Percentiles rank a stretch among this genome's conserved stretches.
These are phyloP conservation scores for Bacterosira constricta DNA, from an alignment of 108 stramenopile species.

Conservation along the genomic window DNA sequence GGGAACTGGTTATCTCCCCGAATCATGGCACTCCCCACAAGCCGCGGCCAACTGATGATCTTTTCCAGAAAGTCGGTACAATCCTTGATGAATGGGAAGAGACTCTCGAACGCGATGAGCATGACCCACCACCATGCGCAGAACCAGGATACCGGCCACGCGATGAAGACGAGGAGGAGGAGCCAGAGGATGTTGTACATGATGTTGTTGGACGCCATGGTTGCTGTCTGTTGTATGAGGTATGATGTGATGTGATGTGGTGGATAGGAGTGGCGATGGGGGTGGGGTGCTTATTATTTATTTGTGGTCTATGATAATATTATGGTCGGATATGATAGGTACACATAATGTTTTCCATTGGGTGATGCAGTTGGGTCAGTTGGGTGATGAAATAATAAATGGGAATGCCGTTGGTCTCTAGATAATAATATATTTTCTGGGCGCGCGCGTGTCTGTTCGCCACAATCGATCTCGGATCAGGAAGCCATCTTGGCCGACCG, in stretches of 20 bases:
- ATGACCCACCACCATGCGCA: slow-evolving; percentile 50
- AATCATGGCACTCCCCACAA: slow-evolving; percentile 36
- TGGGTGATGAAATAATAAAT: no score
- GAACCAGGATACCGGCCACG: slow-evolving; percentile 51
- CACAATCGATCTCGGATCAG: no score
- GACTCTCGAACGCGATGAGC: slow-evolving; percentile 43
- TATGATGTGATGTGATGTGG: no score
- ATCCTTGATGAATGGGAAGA: slow-evolving; percentile 50
- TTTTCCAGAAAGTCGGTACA: slow-evolving; percentile 47
- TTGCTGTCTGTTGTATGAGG: no score
- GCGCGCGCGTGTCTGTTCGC: no score
- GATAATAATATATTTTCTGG: no score
- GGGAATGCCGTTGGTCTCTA: no score
- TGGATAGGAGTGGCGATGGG: no score
- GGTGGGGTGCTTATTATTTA: no score
- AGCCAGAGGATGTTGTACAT: slow-evolving; percentile 48
- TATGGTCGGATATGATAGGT: neutral
- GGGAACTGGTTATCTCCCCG: slow-evolving; percentile 43
- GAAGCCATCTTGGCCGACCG: no score
- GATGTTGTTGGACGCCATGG: slow-evolving; percentile 23
- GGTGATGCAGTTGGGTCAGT: no score
- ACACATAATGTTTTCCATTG: no score
- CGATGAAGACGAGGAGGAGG: slow-evolving; percentile 56
- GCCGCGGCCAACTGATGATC: slow-evolving; percentile 50
- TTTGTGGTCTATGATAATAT: neutral